phyloP scores from a whole-genome alignment of 129 eudicot species.

The Flaveria linearis region DNA sequence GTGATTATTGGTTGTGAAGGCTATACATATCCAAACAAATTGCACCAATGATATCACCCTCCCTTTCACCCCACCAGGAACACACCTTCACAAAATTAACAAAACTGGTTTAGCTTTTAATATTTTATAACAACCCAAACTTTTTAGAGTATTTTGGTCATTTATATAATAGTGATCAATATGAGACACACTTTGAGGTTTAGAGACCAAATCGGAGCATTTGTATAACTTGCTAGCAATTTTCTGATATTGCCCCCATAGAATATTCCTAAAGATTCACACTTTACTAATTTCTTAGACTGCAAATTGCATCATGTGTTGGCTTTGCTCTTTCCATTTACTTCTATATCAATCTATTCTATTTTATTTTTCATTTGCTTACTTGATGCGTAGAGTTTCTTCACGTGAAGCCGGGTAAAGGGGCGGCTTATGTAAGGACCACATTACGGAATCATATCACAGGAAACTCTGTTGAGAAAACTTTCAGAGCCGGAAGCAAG shows the following conservation, averaged over 20 bases:
- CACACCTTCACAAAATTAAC: background rate
- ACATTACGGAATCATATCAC: slow-evolving; percentile 75
- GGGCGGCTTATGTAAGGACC: slow-evolving; percentile 94
- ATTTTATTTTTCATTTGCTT: background rate
- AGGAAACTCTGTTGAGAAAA: slow-evolving; percentile 91
- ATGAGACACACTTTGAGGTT: background rate
- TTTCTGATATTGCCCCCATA: background rate
- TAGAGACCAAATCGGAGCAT: background rate
- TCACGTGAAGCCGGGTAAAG: slow-evolving; percentile 99
- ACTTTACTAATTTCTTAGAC: background rate
- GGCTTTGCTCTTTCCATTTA: too few species aligned
- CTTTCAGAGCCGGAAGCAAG: slow-evolving; percentile 94
- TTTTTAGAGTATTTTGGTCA: background rate
- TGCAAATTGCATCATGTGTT: too few species aligned
- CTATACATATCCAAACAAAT: background rate
- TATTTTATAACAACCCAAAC: background rate
- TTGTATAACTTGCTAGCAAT: background rate
- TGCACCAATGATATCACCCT: too few species aligned
- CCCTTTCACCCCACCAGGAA: too few species aligned
- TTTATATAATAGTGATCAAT: background rate
- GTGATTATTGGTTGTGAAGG: background rate
- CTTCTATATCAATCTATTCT: background rate
- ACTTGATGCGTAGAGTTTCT: slow-evolving; percentile 66
- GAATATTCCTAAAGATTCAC: background rate
- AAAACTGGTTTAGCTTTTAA: background rate